phyloP scores from a whole-genome alignment of 257 asterid genomes.

The Agastache rugosa region DNA sequence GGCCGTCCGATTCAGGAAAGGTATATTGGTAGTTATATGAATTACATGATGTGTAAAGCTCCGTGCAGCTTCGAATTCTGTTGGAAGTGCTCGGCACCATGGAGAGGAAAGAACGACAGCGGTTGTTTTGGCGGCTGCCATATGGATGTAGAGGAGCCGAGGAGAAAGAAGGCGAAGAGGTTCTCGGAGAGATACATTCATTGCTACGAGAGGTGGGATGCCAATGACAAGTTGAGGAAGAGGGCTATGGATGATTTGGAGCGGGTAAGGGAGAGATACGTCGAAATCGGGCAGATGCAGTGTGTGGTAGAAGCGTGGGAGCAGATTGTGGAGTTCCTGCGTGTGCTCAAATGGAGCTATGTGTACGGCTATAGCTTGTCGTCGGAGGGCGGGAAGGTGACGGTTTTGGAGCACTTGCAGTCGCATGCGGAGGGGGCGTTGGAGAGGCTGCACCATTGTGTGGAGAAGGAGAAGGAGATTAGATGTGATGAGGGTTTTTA shows the following conservation, averaged over 20 bases:
- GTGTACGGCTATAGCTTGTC: no score
- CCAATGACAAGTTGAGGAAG: not conserved
- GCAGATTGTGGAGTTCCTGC: no score
- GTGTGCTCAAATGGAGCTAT: no score
- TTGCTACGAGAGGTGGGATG: conserved; percentile 28
- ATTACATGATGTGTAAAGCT: not conserved
- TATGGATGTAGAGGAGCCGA: no score
- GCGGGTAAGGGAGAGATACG: not conserved
- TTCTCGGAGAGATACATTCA: conserved; percentile 27
- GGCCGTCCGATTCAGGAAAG: conserved; percentile 3
- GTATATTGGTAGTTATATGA: not conserved
- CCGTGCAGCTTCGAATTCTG: conserved; percentile 3
- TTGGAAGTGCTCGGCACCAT: not conserved
- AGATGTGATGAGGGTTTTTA: no score
- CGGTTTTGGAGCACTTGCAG: no score
- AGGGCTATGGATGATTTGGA: conserved; percentile 1
- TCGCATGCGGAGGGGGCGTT: no score
- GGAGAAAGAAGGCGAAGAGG: not conserved
- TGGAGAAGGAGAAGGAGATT: no score
- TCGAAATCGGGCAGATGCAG: not conserved
- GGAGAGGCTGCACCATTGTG: no score
- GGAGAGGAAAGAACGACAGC: not conserved
- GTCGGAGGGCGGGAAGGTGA: no score
- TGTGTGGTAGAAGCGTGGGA: no score
- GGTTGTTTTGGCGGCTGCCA: not conserved